Evolutionary conservation across 2,329 filamentous ascomycete species (phyloP).

Genomic region (Cordyceps fumosorosea): DNA sequence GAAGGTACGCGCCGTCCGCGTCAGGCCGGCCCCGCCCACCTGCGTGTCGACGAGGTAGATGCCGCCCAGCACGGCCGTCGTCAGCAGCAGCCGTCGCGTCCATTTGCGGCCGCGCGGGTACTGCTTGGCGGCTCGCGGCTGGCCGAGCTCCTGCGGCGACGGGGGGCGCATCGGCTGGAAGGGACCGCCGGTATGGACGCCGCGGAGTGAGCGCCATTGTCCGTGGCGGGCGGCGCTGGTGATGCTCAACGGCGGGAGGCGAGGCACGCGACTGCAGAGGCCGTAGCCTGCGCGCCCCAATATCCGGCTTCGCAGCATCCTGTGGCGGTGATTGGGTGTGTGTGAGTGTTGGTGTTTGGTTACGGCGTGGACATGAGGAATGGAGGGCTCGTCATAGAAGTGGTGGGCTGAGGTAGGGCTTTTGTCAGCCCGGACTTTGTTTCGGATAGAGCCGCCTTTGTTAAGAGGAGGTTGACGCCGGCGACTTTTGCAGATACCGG

Average conservation of each 20-base stretch:
- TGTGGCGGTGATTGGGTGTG: background rate
- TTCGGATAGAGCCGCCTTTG: background rate
- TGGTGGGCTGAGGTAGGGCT: background rate
- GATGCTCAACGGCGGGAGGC: background rate
- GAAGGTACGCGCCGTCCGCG: slow-evolving; percentile 77
- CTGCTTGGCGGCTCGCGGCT: slow-evolving; percentile 61
- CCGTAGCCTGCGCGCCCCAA: background rate
- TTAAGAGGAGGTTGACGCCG: background rate
- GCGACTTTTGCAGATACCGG: slow-evolving; percentile 6
- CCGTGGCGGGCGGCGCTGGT: background rate
- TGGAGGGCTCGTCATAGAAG: too few relatives aligned
- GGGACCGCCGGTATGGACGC: slow-evolving; percentile 29
- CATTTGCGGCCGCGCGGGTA: slow-evolving; percentile 67
- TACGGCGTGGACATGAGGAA: background rate
- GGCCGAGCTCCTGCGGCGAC: slow-evolving; percentile 70
- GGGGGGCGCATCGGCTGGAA: slow-evolving; percentile 69
- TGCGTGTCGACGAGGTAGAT: slow-evolving; percentile 65
- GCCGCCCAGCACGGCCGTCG: slow-evolving; percentile 52
- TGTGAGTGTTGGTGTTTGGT: background rate
- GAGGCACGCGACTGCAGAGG: slow-evolving; percentile 11
- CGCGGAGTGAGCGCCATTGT: slow-evolving; percentile 16
- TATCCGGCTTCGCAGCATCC: slow-evolving; percentile 9
- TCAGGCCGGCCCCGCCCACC: slow-evolving; percentile 72
- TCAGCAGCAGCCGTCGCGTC: slow-evolving; percentile 63
- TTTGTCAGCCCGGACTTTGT: background rate